phyloP scores from a whole-genome alignment of 257 asterid genomes.

The Gentiana dahurica region DNA sequence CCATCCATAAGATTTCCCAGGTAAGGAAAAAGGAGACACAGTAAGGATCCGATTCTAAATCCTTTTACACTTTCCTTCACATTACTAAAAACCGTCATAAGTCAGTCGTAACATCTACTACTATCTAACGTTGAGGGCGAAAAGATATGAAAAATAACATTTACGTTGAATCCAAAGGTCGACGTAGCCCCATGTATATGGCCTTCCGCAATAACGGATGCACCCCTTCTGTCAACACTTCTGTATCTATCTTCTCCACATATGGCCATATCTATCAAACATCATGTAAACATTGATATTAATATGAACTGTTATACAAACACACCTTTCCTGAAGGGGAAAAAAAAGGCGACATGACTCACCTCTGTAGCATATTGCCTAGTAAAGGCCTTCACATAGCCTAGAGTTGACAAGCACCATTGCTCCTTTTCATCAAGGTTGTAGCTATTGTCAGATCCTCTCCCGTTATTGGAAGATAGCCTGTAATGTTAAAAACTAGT shows the following conservation, averaged over 20 bases:
- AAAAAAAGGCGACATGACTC: slow-evolving; percentile 1
- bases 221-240: slow-evolving; percentile 60
- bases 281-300: not conserved
- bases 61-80: no score
- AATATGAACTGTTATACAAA: not conserved
- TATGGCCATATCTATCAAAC: slow-evolving; percentile 69
- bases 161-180: slow-evolving; percentile 30
- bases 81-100: no score
- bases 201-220: slow-evolving; percentile 74
- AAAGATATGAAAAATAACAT: no score
- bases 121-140: no score
- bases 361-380: slow-evolving; percentile 95
- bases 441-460: slow-evolving; percentile 32
- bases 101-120: no score
- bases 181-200: slow-evolving; percentile 61
- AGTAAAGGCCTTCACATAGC: slow-evolving; percentile 84
- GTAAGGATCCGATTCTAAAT: no score
- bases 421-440: slow-evolving; percentile 79
- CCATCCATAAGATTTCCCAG: no score
- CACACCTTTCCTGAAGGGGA: no score
- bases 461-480: slow-evolving; percentile 28
- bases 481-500: slow-evolving; percentile 23
- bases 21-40: no score
- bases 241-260: slow-evolving; percentile 66
- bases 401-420: slow-evolving; percentile 92